Percentiles rank a stretch among this genome's conserved stretches.
These are phyloP conservation scores for Cystofilobasidium capitatum DNA, from an alignment of 768 basidiomycete genomes.

Conservation along the genomic window DNA sequence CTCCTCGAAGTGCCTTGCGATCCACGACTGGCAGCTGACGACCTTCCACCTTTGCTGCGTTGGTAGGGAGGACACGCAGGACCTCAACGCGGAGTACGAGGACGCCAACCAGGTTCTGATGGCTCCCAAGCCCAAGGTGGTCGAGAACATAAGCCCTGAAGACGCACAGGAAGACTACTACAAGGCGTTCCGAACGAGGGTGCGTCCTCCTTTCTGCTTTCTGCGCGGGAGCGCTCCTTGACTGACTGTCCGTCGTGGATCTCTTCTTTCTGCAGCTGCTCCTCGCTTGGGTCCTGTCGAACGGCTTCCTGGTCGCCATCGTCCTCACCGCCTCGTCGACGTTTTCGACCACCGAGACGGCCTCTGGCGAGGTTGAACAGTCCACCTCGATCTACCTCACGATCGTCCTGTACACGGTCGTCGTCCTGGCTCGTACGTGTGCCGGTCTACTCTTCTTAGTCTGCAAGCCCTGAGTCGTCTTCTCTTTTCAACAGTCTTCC, in stretches of 20 bases:
- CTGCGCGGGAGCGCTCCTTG: neutral
- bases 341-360: neutral
- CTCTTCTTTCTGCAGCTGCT: conserved; percentile 47
- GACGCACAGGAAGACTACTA: conserved; percentile 55
- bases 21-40: too few species aligned
- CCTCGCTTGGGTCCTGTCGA: conserved; percentile 78
- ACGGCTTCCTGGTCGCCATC: conserved; percentile 40
- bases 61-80: conserved; percentile 10
- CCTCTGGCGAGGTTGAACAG: conserved; percentile 5
- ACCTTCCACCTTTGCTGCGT: too few species aligned
- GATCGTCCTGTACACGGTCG: conserved; percentile 78
- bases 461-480: neutral
- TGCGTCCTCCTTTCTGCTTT: conserved; percentile 28
- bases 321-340: conserved; percentile 28
- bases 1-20: neutral
- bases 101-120: conserved; percentile 73
- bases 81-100: conserved; percentile 74
- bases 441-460: neutral
- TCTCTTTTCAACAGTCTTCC: conserved; percentile 50
- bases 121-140: conserved; percentile 65
- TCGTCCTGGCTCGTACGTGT: conserved; percentile 70
- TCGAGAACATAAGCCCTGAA: conserved; percentile 9
- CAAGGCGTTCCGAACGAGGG: conserved; percentile 76
- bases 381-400: conserved; percentile 63
- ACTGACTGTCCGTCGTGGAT: neutral